A percentile compares a stretch with the other conserved stretches of the same genome.
Evolutionary conservation across 2,329 filamentous ascomycete genomes (phyloP).

Genomic region (Biscogniauxia marginata): DNA sequence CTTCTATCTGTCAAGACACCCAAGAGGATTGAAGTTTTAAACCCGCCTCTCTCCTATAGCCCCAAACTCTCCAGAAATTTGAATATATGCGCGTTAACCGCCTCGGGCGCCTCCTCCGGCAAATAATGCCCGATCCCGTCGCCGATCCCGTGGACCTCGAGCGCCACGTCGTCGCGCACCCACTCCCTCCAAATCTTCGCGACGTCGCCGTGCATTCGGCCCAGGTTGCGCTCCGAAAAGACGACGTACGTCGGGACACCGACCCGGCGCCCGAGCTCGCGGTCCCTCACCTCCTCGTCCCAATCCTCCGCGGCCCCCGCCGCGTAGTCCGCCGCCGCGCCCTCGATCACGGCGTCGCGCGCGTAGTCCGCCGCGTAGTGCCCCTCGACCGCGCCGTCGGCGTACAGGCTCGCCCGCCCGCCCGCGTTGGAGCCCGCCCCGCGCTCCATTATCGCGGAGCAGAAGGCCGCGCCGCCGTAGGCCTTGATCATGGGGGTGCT

Average conservation of each 20-base stretch:
- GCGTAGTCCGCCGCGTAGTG: conserved; percentile 14
- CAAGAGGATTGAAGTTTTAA: too few relatives aligned
- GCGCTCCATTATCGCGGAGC: conserved; percentile 7
- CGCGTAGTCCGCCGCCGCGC: conserved; percentile 14
- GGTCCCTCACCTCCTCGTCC: conserved; percentile 14
- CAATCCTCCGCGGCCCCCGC: conserved; percentile 18
- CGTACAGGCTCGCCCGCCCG: conserved; percentile 6
- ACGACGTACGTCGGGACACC: conserved; percentile 10
- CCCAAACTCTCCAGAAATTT: conserved; percentile 15
- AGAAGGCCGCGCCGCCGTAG: conserved; percentile 13
- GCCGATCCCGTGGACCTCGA: conserved; percentile 4
- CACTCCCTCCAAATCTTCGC: conserved; percentile 13
- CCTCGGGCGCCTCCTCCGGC: conserved; percentile 18
- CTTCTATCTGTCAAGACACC: too few relatives aligned
- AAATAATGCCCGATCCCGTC: conserved; percentile 13
- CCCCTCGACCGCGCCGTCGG: conserved; percentile 12
- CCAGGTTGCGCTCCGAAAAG: conserved; percentile 7
- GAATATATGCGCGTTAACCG: conserved; percentile 11
- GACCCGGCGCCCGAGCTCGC: conserved; percentile 6
- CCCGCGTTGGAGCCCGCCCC: conserved; percentile 3
- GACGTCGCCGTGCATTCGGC: conserved; percentile 7
- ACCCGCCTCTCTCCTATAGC: conserved; percentile 3
- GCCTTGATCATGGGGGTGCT: conserved; percentile 13
- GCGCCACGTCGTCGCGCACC: conserved; percentile 2
- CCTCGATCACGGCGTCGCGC: conserved; percentile 12